Percentiles rank a stretch among this genome's conserved stretches.
These are phyloP conservation scores for Chytridiales sp. DNA, from an alignment of 371 early-diverging fungal species.

Conservation along the genomic window DNA sequence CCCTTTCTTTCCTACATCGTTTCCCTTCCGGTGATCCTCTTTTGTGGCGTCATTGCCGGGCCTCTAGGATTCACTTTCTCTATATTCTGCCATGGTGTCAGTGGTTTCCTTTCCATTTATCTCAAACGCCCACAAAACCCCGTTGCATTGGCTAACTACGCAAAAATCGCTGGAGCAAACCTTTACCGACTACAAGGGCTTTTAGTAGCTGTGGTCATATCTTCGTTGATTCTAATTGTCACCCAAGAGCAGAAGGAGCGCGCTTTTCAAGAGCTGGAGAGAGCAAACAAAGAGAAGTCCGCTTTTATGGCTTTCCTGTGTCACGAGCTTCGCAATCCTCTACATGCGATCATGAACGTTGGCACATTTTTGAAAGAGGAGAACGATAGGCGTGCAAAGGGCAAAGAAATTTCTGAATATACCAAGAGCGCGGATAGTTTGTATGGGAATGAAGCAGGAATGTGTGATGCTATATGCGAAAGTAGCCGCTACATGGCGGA, in stretches of 20 bases:
- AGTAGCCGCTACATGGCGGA: constrained; percentile 4
- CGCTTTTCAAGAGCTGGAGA: not conserved
- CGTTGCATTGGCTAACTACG: not conserved
- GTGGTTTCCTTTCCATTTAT: constrained; percentile 2
- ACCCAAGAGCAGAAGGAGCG: not conserved
- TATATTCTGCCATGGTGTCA: not conserved
- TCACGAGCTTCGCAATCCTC: constrained; percentile 8
- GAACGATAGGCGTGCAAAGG: not conserved
- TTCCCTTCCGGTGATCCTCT: not conserved
- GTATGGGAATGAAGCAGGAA: not conserved
- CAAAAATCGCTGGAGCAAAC: not conserved
- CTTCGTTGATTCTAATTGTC: not conserved
- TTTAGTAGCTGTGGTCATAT: not conserved
- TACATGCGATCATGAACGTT: constrained; percentile 3
- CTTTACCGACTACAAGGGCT: not conserved
- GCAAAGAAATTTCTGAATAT: too few relatives aligned
- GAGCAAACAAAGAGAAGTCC: constrained; percentile 1
- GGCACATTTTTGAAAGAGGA: not conserved
- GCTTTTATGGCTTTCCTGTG: constrained; percentile 14
- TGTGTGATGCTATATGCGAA: not conserved
- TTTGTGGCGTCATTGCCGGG: not conserved
- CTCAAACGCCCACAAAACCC: too few relatives aligned
- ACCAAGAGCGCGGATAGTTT: not conserved
- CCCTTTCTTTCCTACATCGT: not conserved
- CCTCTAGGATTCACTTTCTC: not conserved